Percentiles rank a stretch among this genome's conserved stretches.
These are phyloP conservation scores for Schizonepeta tenuifolia DNA, from an alignment of 257 asterid species.

Conservation along the genomic window DNA sequence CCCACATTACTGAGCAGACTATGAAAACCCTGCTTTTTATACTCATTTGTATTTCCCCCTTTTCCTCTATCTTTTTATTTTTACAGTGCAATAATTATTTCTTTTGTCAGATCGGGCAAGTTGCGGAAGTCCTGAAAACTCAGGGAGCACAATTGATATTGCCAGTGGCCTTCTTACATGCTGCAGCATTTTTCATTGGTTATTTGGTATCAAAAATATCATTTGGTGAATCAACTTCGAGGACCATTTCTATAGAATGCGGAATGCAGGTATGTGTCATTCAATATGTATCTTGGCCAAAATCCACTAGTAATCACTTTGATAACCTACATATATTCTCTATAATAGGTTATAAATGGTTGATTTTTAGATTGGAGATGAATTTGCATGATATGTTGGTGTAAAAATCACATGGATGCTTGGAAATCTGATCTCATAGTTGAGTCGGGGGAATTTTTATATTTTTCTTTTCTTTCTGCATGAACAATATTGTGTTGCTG, in stretches of 20 bases:
- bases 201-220: slow-evolving; percentile 78
- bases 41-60: not conserved
- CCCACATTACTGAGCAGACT: not conserved
- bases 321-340: not conserved
- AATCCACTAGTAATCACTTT: not conserved
- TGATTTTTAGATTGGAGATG: slow-evolving; percentile 17
- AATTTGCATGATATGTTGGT: slow-evolving; percentile 9
- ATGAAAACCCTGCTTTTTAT: not conserved
- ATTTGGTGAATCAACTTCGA: slow-evolving; percentile 96
- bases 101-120: slow-evolving; percentile 83
- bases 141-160: slow-evolving; percentile 84
- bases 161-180: slow-evolving; percentile 86
- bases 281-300: not conserved
- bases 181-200: slow-evolving; percentile 85
- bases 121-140: slow-evolving; percentile 82
- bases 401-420: not conserved
- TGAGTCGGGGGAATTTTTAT: not conserved
- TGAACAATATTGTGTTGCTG: not conserved
- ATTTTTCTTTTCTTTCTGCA: not conserved
- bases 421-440: not conserved
- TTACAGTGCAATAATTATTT: slow-evolving; percentile 22
- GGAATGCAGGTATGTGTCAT: slow-evolving; percentile 94
- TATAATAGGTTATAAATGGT: not conserved
- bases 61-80: not conserved
- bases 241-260: slow-evolving; percentile 96